phyloP scores from a whole-genome alignment of 441 rosid species.

The Adansonia gregorii region DNA sequence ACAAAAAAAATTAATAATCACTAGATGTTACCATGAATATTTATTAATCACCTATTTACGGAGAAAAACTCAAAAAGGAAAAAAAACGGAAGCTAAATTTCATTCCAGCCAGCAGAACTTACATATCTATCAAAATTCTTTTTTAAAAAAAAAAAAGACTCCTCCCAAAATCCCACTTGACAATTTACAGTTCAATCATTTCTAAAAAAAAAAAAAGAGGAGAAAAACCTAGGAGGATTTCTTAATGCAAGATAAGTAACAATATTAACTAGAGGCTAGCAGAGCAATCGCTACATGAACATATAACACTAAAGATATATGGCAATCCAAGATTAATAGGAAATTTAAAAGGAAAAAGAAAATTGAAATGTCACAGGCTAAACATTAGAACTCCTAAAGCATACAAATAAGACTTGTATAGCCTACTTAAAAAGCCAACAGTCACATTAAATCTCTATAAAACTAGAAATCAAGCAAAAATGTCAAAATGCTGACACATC shows the following conservation, averaged over 20 bases:
- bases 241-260: not conserved
- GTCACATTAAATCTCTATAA: not conserved
- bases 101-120: not conserved
- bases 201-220: not conserved
- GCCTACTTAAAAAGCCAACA: not conserved
- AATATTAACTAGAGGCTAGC: not conserved
- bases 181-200: not conserved
- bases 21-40: not conserved
- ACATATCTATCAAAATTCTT: not conserved
- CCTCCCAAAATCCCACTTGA: not conserved
- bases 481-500: not conserved
- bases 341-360: not conserved
- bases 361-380: not conserved
- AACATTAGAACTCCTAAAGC: not conserved
- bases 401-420: not conserved
- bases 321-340: not conserved
- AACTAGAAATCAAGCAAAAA: not conserved
- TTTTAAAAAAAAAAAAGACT: not conserved
- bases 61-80: not conserved
- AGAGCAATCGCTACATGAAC: not conserved
- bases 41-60: not conserved
- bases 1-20: not conserved
- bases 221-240: not conserved
- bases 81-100: not conserved
- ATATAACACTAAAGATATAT: not conserved